Conservation (phyloP, 345 rosid species). For the Mangifera indica region DNA sequence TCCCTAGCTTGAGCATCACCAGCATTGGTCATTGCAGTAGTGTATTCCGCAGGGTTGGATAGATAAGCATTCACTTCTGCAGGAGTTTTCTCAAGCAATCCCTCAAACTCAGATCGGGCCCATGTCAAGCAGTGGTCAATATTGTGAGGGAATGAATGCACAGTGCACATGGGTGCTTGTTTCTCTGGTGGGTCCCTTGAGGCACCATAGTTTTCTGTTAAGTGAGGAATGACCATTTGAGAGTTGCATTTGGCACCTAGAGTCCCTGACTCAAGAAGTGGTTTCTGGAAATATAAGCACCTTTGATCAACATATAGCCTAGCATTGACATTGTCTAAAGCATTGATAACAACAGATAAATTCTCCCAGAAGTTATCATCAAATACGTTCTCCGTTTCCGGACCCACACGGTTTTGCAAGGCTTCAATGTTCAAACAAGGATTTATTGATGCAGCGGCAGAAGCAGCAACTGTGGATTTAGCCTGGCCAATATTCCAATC, state of each 20-base stretch:
- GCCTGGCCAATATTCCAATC: constrained; percentile 99
- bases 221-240: constrained; percentile 97
- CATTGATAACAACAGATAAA: constrained; percentile 76
- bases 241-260: constrained; percentile 98
- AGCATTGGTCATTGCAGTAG: constrained; percentile 63
- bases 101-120: constrained; percentile 99
- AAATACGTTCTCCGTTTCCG: constrained; percentile 92
- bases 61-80: constrained; percentile 94
- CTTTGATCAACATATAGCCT: constrained; percentile 96
- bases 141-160: constrained; percentile 98
- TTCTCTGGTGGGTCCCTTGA: constrained; percentile 99
- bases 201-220: constrained; percentile 97
- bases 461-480: constrained; percentile 97
- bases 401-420: constrained; percentile 90
- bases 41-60: constrained; percentile 72
- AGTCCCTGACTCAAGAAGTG: constrained; percentile 99
- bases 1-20: constrained; percentile 99
- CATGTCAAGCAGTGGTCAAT: constrained; percentile 98
- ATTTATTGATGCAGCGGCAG: constrained; percentile 84
- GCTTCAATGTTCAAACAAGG: constrained; percentile 76
- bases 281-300: constrained; percentile 97
- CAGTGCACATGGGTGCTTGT: constrained; percentile 99
- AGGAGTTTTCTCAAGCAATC: constrained; percentile 94
- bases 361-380: constrained; percentile 93
- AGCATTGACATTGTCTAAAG: constrained; percentile 93